phyloP scores from a whole-genome alignment of 2,329 filamentous ascomycete species.

The Phyllosticta citrichinensis region DNA sequence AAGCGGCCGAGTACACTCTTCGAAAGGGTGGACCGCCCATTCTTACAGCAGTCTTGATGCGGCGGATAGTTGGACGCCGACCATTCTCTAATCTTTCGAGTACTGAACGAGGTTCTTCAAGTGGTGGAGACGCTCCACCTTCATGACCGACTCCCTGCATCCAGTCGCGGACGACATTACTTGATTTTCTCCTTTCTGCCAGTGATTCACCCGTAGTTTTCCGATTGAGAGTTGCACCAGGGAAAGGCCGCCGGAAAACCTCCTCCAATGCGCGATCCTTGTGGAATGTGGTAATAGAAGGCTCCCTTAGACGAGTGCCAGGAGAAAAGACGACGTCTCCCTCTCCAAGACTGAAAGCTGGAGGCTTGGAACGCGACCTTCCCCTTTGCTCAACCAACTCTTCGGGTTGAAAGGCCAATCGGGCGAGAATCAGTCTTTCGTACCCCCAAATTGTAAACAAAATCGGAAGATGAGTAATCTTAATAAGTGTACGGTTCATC shows the following conservation, averaged over 20 bases:
- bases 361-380: conserved; percentile 46
- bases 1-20: conserved; percentile 37
- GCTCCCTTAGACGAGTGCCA: conserved; percentile 59
- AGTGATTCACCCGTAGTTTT: conserved; percentile 19
- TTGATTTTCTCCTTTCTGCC: conserved; percentile 58
- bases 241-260: conserved; percentile 65
- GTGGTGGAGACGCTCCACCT: conserved; percentile 42
- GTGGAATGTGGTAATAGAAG: conserved; percentile 77
- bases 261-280: conserved; percentile 87
- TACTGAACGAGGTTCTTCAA: conserved; percentile 50
- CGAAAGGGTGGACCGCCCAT: conserved; percentile 12
- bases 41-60: conserved; percentile 32
- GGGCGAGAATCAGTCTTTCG: conserved; percentile 68
- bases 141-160: conserved; percentile 61
- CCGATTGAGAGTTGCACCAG: conserved; percentile 39
- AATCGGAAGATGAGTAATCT: conserved; percentile 79
- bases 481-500: conserved; percentile 84
- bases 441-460: conserved; percentile 81
- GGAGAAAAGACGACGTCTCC: conserved; percentile 59
- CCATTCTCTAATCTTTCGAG: conserved; percentile 48
- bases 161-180: conserved; percentile 79
- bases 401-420: conserved; percentile 68
- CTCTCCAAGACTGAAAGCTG: conserved; percentile 30
- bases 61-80: conserved; percentile 42
- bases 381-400: conserved; percentile 70